Conservation (phyloP, 164 flowering plant genomes). For the Magnolia officinalis region DNA sequence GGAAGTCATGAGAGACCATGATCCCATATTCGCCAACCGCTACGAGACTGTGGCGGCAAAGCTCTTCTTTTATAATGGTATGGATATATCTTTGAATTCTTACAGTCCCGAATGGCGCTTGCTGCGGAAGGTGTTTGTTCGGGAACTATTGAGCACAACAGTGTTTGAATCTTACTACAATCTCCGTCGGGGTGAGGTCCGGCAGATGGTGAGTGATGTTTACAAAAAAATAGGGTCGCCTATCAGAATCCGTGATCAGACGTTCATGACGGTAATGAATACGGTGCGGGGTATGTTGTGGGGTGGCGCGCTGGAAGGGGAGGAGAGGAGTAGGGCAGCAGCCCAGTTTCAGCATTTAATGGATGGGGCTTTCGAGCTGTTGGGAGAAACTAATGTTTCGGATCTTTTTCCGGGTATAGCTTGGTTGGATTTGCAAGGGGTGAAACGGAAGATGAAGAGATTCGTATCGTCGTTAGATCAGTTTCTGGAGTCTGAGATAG, state of each 20-base stretch:
- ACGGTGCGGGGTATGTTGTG: slow-evolving; percentile 30
- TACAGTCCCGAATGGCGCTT: slow-evolving; percentile 3
- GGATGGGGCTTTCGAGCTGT: slow-evolving; percentile 24
- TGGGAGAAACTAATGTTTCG: slow-evolving; percentile 32
- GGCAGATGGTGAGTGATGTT: slow-evolving; percentile 12
- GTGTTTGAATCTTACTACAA: slow-evolving; percentile 19
- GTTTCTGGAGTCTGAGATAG: slow-evolving; percentile 31
- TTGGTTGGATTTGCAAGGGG: slow-evolving; percentile 46
- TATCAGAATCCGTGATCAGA: slow-evolving; percentile 17
- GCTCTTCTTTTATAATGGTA: not conserved
- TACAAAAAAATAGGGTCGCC: slow-evolving; percentile 7
- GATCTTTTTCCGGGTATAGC: slow-evolving; percentile 44
- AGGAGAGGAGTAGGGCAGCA: slow-evolving; percentile 23
- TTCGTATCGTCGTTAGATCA: slow-evolving; percentile 22
- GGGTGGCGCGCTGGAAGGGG: slow-evolving; percentile 23
- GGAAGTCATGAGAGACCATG: slow-evolving; percentile 25
- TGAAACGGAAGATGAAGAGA: slow-evolving; percentile 18
- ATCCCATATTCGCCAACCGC: slow-evolving; percentile 26
- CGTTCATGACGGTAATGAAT: slow-evolving; percentile 17
- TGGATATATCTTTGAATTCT: not conserved
- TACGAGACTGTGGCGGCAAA: slow-evolving; percentile 5
- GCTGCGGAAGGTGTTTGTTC: not conserved
- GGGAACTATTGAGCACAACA: slow-evolving; percentile 4
- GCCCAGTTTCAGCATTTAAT: slow-evolving; percentile 33
- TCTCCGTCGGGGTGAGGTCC: slow-evolving; percentile 23